Percentiles rank a stretch among this genome's conserved stretches.
These are phyloP conservation scores for Orbilia ellipsospora DNA, from an alignment of 2,329 filamentous ascomycete genomes.

Conservation along the genomic window DNA sequence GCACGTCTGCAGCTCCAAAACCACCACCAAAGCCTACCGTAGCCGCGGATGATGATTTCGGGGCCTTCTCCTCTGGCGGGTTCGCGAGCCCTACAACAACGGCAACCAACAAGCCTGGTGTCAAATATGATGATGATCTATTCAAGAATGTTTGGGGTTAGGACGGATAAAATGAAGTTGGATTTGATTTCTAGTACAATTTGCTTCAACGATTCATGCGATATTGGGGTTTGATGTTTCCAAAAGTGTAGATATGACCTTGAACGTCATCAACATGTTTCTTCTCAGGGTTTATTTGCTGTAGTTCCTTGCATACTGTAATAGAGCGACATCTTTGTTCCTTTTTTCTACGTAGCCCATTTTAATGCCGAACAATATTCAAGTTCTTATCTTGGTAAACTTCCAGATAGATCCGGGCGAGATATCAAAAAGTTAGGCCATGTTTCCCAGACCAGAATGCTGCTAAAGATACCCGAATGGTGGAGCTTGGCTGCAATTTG, in stretches of 20 bases:
- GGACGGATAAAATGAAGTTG: background rate
- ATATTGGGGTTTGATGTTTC: constrained; percentile 4
- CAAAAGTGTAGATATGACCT: constrained; percentile 28
- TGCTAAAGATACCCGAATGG: background rate
- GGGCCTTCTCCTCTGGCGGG: constrained; percentile 69
- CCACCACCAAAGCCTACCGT: constrained; percentile 62
- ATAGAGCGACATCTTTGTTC: constrained; percentile 24
- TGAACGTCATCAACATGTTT: constrained; percentile 8
- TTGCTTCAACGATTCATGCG: constrained; percentile 15
- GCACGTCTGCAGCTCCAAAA: constrained; percentile 64
- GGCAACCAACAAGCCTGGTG: constrained; percentile 66
- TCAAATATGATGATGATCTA: constrained; percentile 81
- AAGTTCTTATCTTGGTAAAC: background rate
- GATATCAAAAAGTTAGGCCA: background rate
- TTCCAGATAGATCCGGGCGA: background rate
- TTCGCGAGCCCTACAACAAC: constrained; percentile 69
- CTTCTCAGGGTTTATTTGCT: background rate
- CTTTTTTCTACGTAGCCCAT: constrained; percentile 1
- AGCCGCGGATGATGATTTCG: constrained; percentile 63
- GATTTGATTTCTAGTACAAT: constrained; percentile 20
- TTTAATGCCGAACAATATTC: constrained; percentile 4
- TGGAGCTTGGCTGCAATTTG: constrained; percentile 32
- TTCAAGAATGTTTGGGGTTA: constrained; percentile 97
- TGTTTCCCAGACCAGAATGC: background rate
- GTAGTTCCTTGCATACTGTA: constrained; percentile 11